Evolutionary conservation across 2,329 filamentous ascomycete species (phyloP), one percentile per base, ranked within the genome.

Genomic region (Ophiostoma sp.): DNA sequence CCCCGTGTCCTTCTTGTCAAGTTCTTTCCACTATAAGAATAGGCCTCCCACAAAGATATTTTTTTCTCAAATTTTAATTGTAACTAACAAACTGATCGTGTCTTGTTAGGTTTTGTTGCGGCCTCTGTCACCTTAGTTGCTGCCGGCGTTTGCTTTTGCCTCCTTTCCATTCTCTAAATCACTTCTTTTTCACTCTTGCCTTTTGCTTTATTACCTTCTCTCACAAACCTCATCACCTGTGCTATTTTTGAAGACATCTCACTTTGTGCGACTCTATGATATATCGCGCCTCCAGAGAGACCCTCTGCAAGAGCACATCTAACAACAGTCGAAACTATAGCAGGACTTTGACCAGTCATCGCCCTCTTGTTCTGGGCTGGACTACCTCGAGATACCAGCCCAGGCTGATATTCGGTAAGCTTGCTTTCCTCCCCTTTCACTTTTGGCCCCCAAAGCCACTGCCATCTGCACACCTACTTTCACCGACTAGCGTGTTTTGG

Each of bases 291-390:
- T n/a, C 15, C n/a, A 31, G 17, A n/a, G 12, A 9, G 9, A 9
- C 15, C 22, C 12, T 22, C 17, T 45, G 12, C 42, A 50, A 31
- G 64, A n/a, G 15, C 39, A 50, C 42, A 55, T 55, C 70, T 71
- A 52, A 71, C 69, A 31, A 36, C 17, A 17, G 5, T 39, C 19
- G 8, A 36, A 25, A 8, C 1, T 42, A 57, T 48, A 83, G 80
- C 83, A 88, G 85, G 87, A 87, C 79, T 88, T 87, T 82, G 85
- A 87, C 81, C 83, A 85, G 80, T 85, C 87, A 80, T 83, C 86
- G 80, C 81, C 83, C 76, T 80, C 82, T 73, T 83, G 83, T 79
- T 78, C 81, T 78, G 85, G 84, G 80, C 82, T 88, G 79, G 86
- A 87, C 77, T 88, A 87, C 79, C 83, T 88, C 79, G 85, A 87